Percentiles rank a stretch among this genome's conserved stretches.
These are phyloP conservation scores for Taiozyma sp. DNA, from an alignment of 1,139 yeast species.

Conservation along the genomic window DNA sequence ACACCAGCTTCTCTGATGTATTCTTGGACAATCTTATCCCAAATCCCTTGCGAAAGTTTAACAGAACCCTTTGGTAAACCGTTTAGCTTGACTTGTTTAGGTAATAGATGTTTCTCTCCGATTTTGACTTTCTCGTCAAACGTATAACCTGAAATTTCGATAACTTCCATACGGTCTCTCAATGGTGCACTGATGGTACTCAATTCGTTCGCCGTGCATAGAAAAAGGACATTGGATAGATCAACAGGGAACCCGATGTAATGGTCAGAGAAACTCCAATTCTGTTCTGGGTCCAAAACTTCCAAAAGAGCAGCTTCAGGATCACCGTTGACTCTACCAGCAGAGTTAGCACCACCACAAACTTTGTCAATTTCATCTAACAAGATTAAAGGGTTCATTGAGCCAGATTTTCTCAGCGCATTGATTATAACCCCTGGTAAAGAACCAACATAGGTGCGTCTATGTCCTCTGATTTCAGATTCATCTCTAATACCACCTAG, in stretches of 20 bases:
- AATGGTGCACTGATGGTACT: slow-evolving; percentile 73
- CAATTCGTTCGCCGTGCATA: slow-evolving; percentile 89
- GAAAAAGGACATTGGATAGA: slow-evolving; percentile 74
- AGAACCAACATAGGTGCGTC: slow-evolving; percentile 91
- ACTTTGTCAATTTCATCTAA: slow-evolving; percentile 89
- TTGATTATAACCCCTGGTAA: slow-evolving; percentile 86
- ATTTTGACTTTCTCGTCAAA: slow-evolving; percentile 73
- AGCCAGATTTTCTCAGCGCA: slow-evolving; percentile 69
- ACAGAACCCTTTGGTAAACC: slow-evolving; percentile 51
- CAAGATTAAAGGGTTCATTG: slow-evolving; percentile 85
- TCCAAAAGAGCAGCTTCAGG: slow-evolving; percentile 90
- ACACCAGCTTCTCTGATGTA: slow-evolving; percentile 91
- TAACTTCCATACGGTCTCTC: slow-evolving; percentile 81
- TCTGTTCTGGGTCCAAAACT: slow-evolving; percentile 90
- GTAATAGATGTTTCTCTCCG: slow-evolving; percentile 64
- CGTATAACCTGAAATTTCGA: slow-evolving; percentile 77
- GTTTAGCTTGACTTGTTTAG: slow-evolving; percentile 70
- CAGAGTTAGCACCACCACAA: slow-evolving; percentile 45
- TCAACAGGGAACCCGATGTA: slow-evolving; percentile 87
- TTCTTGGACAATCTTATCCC: slow-evolving; percentile 55
- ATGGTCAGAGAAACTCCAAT: slow-evolving; percentile 72
- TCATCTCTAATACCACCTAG: slow-evolving; percentile 89
- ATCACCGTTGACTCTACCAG: slow-evolving; percentile 64
- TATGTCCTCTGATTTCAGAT: slow-evolving; percentile 87
- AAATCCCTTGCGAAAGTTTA: slow-evolving; percentile 40